Base-by-base conservation (phyloP, 2,329 filamentous ascomycete species). In the Tolypocladium guangdongense region DNA sequence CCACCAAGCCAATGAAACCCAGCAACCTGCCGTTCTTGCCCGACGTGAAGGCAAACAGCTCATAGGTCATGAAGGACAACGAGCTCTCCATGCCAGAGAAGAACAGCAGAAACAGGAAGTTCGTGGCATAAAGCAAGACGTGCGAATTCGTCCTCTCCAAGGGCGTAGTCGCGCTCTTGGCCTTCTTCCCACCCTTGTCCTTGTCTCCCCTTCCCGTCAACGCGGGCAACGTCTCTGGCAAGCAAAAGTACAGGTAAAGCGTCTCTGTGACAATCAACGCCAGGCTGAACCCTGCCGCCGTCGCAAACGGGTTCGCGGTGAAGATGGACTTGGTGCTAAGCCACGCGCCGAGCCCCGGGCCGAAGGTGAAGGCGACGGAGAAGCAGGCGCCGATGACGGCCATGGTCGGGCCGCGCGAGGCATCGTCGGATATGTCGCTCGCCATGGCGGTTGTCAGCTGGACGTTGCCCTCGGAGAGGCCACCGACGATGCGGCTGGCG, bases 31-130 rank as follows among this genome's bases (percentile, higher is more conserved):
- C 93, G 59, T 95, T 95, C 51, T 89, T 81, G 45, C 83, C 81
- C 1, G 90, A 86, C 12, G 78, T 82, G 66, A 93, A 95, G 10
- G 81, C 80, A 68, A 97, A 97, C 46, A 99, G 81, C 52, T 96
- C 92, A 63, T 93, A 95, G 0, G 92, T 97, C 83, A 99, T 91
- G 68, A 99, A 99, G 0, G 93, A 91, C 3, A 99, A 80, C 1
- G 90, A 96, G 69, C 96, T 97, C 67, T 99, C 93, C 87, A 99
- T 92, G 56, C 93, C 93, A 2, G 90, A 96, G 72, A 99, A 99
- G 71, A 96, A 96, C 14, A 99, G 83, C 55, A 99, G 83, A 70
- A 99, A 99, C 48, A 86, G 73, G 64, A 97, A 87, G 70, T 99
- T 93, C 0, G 89, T 84, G 1, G 86, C 72, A 66, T 96, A 96